phyloP scores from a whole-genome alignment of 148 eudicot species.

The Limonium bicolor region DNA sequence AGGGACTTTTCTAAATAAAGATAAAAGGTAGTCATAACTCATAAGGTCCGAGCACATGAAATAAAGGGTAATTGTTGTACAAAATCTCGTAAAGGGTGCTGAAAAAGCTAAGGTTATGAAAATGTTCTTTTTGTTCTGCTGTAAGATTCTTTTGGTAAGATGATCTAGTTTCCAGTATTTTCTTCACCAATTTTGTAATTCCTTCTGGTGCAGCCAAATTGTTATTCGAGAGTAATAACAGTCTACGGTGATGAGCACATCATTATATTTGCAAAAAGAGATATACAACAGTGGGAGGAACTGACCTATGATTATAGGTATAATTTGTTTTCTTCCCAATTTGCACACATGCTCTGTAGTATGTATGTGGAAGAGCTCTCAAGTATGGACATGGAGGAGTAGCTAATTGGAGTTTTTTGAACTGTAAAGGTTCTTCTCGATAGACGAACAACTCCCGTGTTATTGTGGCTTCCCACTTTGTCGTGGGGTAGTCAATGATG shows the following conservation, averaged over 20 bases:
- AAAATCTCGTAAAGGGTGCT: no score
- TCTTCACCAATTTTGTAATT: not conserved
- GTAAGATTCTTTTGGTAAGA: no score
- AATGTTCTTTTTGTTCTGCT: no score
- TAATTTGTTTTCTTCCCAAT: conserved; percentile 5
- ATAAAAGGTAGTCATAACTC: no score
- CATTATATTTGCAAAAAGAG: conserved; percentile 90
- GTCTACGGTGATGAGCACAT: conserved; percentile 78
- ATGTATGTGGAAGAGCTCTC: not conserved
- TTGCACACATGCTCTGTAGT: not conserved
- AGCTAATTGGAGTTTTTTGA: conserved; percentile 1
- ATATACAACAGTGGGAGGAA: conserved; percentile 79
- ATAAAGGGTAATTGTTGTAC: no score
- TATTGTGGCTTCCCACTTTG: conserved; percentile 77
- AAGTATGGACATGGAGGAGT: conserved; percentile 7
- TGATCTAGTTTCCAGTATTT: no score
- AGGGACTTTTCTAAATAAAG: no score
- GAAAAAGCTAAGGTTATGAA: no score
- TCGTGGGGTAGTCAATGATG: conserved; percentile 88
- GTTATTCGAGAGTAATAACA: conserved; percentile 85
- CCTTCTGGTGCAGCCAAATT: conserved; percentile 94
- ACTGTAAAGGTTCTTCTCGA: conserved; percentile 55
- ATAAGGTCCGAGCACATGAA: no score
- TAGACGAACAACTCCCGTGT: conserved; percentile 79
- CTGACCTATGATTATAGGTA: conserved; percentile 98